Evolutionary conservation across 1,284 basidiomycete genomes (phyloP).

Genomic region (Cutaneotrichosporon sp.): DNA sequence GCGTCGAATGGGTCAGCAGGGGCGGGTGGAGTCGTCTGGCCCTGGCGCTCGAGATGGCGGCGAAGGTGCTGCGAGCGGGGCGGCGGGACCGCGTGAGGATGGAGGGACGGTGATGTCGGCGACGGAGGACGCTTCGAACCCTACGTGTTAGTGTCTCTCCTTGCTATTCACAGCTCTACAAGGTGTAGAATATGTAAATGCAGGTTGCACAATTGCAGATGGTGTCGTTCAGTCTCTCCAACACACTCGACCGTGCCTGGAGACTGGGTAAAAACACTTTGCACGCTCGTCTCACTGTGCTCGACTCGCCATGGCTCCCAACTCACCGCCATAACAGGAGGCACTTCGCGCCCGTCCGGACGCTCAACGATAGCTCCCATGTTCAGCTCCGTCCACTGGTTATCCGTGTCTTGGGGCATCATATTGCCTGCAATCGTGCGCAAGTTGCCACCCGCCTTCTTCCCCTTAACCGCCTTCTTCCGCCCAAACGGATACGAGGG

Average conservation of each 20-base stretch:
- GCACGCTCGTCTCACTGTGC: background rate
- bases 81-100: conserved; percentile 23
- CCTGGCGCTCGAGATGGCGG: conserved; percentile 34
- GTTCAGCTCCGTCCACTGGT: conserved; percentile 36
- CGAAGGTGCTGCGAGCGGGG: conserved; percentile 37
- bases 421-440: conserved; percentile 20
- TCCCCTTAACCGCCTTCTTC: conserved; percentile 8
- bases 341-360: conserved; percentile 36
- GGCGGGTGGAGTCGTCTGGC: conserved; percentile 20
- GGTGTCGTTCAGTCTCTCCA: no score
- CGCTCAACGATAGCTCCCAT: conserved; percentile 30
- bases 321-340: conserved; percentile 47
- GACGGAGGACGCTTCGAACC: conserved; percentile 45
- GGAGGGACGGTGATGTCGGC: conserved; percentile 38
- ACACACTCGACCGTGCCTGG: no score
- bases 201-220: no score
- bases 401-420: conserved; percentile 20
- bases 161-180: no score
- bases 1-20: conserved; percentile 40
- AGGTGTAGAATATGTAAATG: no score
- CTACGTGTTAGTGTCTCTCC: conserved; percentile 26
- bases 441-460: conserved; percentile 4
- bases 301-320: no score
- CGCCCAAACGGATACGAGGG: conserved; percentile 42
- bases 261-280: no score